Conservation (phyloP, 495 filamentous ascomycete genomes). For the Choiromyces venosus region DNA sequence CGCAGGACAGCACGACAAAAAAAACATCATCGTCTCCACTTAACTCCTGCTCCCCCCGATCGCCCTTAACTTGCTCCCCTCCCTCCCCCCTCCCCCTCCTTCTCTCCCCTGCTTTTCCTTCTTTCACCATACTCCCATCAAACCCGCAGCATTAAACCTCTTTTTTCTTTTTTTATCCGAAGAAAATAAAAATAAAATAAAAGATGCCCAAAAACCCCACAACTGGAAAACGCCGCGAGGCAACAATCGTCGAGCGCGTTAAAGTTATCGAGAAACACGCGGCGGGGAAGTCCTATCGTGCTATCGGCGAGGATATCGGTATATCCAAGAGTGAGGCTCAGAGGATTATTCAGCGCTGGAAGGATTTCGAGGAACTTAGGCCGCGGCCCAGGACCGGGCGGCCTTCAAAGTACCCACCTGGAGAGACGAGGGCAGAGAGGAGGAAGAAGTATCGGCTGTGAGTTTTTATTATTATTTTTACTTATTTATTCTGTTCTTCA, state of each 20-base stretch:
- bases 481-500: background rate
- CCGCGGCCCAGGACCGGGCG: background rate
- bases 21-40: background rate
- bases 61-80: no score
- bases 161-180: background rate
- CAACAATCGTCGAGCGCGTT: constrained; percentile 9
- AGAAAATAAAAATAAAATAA: no score
- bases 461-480: background rate
- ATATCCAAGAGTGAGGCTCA: background rate
- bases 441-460: background rate
- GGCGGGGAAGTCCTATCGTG: constrained; percentile 5
- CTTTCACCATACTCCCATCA: background rate
- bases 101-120: background rate
- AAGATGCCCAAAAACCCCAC: constrained; percentile 2
- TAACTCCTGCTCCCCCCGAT: background rate
- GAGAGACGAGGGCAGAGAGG: background rate
- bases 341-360: constrained; percentile 11
- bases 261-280: constrained; percentile 11
- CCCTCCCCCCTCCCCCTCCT: background rate
- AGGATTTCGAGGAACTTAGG: background rate
- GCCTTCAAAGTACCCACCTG: background rate
- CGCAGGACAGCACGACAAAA: background rate
- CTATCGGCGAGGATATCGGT: constrained; percentile 8
- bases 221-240: constrained; percentile 11
- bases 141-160: background rate